Conservation (phyloP, 306 rosid species). For the Cyamopsis tetragonoloba region DNA sequence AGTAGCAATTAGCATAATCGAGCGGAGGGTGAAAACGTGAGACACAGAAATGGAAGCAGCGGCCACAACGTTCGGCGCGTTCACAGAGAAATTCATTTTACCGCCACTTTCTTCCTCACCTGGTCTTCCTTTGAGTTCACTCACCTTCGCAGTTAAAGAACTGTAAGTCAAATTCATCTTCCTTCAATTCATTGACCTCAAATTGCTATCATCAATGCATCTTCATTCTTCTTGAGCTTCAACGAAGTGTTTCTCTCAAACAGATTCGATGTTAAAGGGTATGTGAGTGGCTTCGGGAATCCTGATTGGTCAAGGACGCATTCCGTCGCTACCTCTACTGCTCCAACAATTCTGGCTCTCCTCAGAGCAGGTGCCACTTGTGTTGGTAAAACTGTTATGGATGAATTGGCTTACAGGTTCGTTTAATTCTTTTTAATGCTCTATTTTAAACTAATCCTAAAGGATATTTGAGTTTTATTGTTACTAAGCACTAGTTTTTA, state of each 20-base stretch:
- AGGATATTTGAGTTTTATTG: neutral
- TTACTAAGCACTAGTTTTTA: neutral
- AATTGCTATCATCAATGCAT: neutral
- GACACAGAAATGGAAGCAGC: conserved; percentile 46
- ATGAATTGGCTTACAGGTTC: conserved; percentile 90
- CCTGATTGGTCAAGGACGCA: conserved; percentile 97
- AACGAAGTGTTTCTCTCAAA: neutral
- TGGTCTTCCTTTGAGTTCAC: conserved; percentile 59
- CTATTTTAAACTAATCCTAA: neutral
- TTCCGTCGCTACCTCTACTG: conserved; percentile 61
- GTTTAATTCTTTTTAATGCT: neutral
- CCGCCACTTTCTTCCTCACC: conserved; percentile 51
- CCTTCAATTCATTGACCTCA: neutral
- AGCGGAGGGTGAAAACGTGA: no score
- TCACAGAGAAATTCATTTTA: conserved; percentile 62
- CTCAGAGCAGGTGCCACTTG: conserved; percentile 78
- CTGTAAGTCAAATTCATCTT: conserved; percentile 45
- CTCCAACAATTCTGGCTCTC: conserved; percentile 59
- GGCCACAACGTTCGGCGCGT: conserved; percentile 61
- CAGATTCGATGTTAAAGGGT: conserved; percentile 83
- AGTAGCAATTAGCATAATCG: neutral
- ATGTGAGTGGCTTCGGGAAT: conserved; percentile 78
- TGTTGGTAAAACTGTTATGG: conserved; percentile 84
- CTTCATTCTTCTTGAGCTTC: conserved; percentile 13
- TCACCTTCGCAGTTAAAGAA: conserved; percentile 89